Percentiles rank a stretch among this genome's conserved stretches.
Evolutionary conservation across 1,139 yeast species (phyloP).

Genomic region (Zygoascus meyerae): DNA sequence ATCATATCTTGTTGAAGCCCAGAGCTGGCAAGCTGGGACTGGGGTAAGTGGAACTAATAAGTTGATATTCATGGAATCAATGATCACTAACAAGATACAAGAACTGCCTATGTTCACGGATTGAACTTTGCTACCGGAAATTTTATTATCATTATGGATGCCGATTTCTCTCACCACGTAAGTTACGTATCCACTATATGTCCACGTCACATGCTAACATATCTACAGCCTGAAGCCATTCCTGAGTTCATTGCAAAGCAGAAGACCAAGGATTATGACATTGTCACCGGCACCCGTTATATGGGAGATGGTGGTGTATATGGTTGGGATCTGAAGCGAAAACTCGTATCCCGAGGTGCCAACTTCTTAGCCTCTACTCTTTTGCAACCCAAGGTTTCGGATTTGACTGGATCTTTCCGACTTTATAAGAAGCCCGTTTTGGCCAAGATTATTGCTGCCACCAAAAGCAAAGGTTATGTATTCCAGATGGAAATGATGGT

Average conservation of each 20-base stretch:
- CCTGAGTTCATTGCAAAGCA: slow-evolving; percentile 71
- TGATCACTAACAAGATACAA: slow-evolving; percentile 1
- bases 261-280: slow-evolving; percentile 58
- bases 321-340: slow-evolving; percentile 82
- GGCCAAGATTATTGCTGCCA: slow-evolving; percentile 59
- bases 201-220: background rate
- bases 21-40: slow-evolving; percentile 77
- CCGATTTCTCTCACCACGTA: slow-evolving; percentile 65
- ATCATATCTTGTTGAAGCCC: slow-evolving; percentile 62
- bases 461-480: slow-evolving; percentile 75
- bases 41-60: slow-evolving; percentile 43
- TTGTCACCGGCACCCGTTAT: slow-evolving; percentile 82
- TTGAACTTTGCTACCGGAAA: slow-evolving; percentile 67
- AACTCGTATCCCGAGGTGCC: slow-evolving; percentile 75
- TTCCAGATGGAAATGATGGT: slow-evolving; percentile 93
- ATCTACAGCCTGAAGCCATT: slow-evolving; percentile 65
- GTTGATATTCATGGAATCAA: no score
- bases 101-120: slow-evolving; percentile 76
- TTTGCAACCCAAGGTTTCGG: slow-evolving; percentile 68
- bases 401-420: slow-evolving; percentile 74
- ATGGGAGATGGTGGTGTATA: slow-evolving; percentile 80
- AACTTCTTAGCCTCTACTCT: slow-evolving; percentile 70
- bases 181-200: background rate
- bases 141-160: slow-evolving; percentile 79
- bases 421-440: slow-evolving; percentile 68